Conservation (phyloP, 129 eudicot genomes). For the Helianthus annuus region DNA sequence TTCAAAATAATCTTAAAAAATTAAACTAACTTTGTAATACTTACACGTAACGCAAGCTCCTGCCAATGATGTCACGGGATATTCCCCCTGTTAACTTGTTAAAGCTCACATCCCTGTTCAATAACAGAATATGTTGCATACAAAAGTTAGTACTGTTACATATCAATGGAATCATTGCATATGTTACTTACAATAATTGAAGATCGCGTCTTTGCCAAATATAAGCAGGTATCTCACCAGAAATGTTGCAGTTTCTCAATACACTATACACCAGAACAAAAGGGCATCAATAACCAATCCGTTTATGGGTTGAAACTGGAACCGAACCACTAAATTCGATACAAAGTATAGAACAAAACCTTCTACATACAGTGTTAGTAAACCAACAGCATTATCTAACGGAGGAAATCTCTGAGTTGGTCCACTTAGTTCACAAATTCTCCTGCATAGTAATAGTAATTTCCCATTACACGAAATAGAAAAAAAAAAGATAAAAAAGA, state of each 20-base stretch:
- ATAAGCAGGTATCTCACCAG: slow-evolving; percentile 32
- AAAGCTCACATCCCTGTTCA: slow-evolving; percentile 55
- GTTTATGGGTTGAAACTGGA: not conserved
- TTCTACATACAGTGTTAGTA: slow-evolving; percentile 58
- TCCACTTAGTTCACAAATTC: slow-evolving; percentile 66
- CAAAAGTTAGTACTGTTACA: slow-evolving; percentile 8
- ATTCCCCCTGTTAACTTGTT: slow-evolving; percentile 54
- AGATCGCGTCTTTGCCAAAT: slow-evolving; percentile 24
- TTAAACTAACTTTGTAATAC: slow-evolving; percentile 21
- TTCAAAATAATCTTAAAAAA: not conserved
- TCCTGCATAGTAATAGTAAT: slow-evolving; percentile 45
- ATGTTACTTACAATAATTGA: slow-evolving; percentile 8
- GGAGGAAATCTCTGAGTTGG: slow-evolving; percentile 61
- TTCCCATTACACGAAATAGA: not conserved
- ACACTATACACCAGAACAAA: not conserved
- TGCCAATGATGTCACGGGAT: slow-evolving; percentile 50
- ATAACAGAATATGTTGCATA: slow-evolving; percentile 5
- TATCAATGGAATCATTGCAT: not conserved
- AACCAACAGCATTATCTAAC: slow-evolving; percentile 44
- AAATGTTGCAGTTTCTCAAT: slow-evolving; percentile 34
- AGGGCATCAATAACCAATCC: not conserved
- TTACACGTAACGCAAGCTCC: slow-evolving; percentile 59
- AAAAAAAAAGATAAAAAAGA: slow-evolving; percentile 5
- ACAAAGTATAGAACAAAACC: slow-evolving; percentile 3
- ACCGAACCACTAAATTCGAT: not conserved